These are phyloP conservation scores for Ogataea wickerhamii DNA, from an alignment of 805 yeast species.

Conservation along the genomic window DNA sequence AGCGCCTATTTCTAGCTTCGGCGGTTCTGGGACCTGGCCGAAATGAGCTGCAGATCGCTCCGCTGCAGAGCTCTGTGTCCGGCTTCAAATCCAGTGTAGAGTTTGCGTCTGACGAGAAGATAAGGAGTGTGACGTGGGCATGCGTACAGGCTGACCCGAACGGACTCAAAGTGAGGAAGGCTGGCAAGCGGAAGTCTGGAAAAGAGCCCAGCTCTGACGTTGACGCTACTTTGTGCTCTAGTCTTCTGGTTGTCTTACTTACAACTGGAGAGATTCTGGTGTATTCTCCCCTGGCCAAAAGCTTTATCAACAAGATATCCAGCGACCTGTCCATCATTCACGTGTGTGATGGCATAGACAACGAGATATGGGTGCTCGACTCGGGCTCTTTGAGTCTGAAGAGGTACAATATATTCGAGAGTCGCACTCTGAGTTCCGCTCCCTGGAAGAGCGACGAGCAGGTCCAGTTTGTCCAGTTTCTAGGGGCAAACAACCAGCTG, in stretches of 20 bases:
- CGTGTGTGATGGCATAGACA: constrained; percentile 24
- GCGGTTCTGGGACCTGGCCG: constrained; percentile 41
- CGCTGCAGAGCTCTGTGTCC: constrained; percentile 23
- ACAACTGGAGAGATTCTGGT: constrained; percentile 39
- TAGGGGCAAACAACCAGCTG: constrained; percentile 9
- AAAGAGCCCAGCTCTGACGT: background rate
- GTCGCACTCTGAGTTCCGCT: constrained; percentile 18
- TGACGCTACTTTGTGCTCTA: background rate
- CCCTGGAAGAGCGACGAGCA: constrained; percentile 20
- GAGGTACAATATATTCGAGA: constrained; percentile 24
- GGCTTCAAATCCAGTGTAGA: constrained; percentile 35
- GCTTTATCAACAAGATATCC: constrained; percentile 36
- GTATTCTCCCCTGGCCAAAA: constrained; percentile 42
- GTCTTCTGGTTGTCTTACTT: constrained; percentile 19
- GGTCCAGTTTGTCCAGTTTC: constrained; percentile 13
- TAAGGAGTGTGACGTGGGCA: constrained; percentile 38
- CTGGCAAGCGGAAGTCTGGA: background rate
- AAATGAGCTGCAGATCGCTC: constrained; percentile 43
- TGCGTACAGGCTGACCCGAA: background rate
- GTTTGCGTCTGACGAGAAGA: constrained; percentile 38
- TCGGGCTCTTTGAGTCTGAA: constrained; percentile 24
- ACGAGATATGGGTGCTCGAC: constrained; percentile 31
- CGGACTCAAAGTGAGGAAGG: background rate
- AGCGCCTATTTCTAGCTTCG: constrained; percentile 27
- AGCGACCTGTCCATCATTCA: constrained; percentile 27